Base-by-base conservation (phyloP, 2,329 filamentous ascomycete genomes). In the Curvularia lunata region DNA sequence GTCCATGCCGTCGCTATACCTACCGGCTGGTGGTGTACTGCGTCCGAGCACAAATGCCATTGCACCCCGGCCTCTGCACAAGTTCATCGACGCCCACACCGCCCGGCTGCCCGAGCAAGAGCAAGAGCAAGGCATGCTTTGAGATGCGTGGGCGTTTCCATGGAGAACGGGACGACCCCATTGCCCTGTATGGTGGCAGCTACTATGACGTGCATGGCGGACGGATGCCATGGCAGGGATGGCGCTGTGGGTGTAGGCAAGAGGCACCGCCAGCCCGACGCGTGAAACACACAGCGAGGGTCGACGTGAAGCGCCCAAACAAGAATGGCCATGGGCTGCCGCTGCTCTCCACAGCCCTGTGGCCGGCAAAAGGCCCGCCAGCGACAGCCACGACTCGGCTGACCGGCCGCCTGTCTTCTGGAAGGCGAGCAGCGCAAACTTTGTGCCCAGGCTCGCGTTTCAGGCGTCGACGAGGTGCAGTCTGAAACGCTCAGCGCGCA, bases 11-110 rank as follows among this genome's bases (percentile, higher is more conserved):
- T 91, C 88, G 0, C 76, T 91, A 1, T 88, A 91, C 61, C 89
- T 90, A 0, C 82, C 86, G 0, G 80, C 79, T 84, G 18, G 85
- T 85, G 2, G 94, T 94, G 90, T 84, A 30, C 27, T 8, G 89
- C 0, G 86, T 90, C 0, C 82, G 90, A 21, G 90, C 91, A 1
- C 90, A 95, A 71, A 91, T 30, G n/a, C n/a, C n/a, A 30, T 94
- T 18, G 27, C 40, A 7, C 43, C 8, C 16, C 12, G 9, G n/a
- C n/a, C 23, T 6, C 25, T 30, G 42, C 42, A 45, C 42, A 30
- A 6, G 23, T 23, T 16, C 16, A 27, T 32, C 30, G 12, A 32
- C 1, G 30, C 16, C 30, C 30, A 13, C 30, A 32, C 30, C 30
- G 30, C 40, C 21, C 18, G 19, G 41, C 32, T 32, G 40, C 28